These are phyloP conservation scores for Claviceps pusilla DNA, from an alignment of 2,329 filamentous ascomycete genomes.

Conservation along the genomic window DNA sequence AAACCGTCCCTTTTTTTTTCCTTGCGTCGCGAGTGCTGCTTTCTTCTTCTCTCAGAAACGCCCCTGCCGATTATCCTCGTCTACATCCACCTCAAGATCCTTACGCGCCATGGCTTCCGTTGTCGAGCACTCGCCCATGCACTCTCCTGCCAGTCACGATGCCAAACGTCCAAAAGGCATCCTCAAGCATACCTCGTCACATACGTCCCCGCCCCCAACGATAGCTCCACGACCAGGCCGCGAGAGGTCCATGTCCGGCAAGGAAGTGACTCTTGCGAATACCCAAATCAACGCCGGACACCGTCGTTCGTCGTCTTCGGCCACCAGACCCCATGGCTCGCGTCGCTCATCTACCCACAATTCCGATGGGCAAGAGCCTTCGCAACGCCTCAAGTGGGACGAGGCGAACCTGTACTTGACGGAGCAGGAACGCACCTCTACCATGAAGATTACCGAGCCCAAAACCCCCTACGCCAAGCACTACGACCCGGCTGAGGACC, in stretches of 20 bases:
- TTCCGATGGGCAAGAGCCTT: slow-evolving; percentile 31
- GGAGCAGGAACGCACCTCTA: slow-evolving; percentile 85
- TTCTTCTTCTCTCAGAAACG: background rate
- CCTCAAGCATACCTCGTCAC: slow-evolving; percentile 69
- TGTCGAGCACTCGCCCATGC: slow-evolving; percentile 23
- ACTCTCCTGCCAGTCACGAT: slow-evolving; percentile 27
- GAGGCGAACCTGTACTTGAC: slow-evolving; percentile 95
- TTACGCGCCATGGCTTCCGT: slow-evolving; percentile 23
- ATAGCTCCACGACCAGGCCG: slow-evolving; percentile 20
- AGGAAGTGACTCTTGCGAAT: slow-evolving; percentile 86
- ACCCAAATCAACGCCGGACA: slow-evolving; percentile 88
- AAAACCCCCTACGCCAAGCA: slow-evolving; percentile 93
- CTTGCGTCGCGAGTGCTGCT: background rate
- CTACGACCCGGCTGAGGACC: slow-evolving; percentile 81
- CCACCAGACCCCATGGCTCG: slow-evolving; percentile 46
- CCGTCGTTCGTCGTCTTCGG: slow-evolving; percentile 66
- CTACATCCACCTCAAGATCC: background rate
- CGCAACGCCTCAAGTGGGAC: slow-evolving; percentile 87
- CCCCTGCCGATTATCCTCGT: background rate
- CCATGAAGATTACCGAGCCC: slow-evolving; percentile 98
- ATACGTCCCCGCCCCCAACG: slow-evolving; percentile 39
- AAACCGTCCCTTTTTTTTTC: background rate
- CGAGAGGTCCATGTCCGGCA: slow-evolving; percentile 42
- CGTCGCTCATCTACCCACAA: slow-evolving; percentile 53
- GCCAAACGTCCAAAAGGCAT: slow-evolving; percentile 44